Evolutionary conservation across 768 basidiomycete genomes (phyloP).

Genomic region (Kwoniella dejecticola): DNA sequence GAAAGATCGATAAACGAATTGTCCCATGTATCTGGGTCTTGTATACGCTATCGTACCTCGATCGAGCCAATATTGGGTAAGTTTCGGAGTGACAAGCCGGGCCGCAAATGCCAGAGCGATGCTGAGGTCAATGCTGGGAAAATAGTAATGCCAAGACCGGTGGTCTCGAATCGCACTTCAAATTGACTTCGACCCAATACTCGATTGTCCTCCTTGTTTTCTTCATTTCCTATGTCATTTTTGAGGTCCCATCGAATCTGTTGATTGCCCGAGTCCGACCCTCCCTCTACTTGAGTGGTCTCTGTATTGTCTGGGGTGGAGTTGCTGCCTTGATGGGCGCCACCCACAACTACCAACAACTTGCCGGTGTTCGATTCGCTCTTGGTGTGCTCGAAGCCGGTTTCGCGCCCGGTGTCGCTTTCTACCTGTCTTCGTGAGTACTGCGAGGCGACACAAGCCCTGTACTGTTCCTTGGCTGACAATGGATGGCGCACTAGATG

Average conservation of each 20-base stretch:
- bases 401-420: conserved; percentile 46
- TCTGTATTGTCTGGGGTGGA: conserved; percentile 53
- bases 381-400: conserved; percentile 46
- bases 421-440: conserved; percentile 45
- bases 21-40: conserved; percentile 45
- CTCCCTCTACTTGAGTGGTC: conserved; percentile 47
- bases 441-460: too few species aligned
- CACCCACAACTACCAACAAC: conserved; percentile 39
- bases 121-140: too few species aligned
- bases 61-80: conserved; percentile 52
- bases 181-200: conserved; percentile 51
- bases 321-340: conserved; percentile 53
- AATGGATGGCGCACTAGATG: conserved; percentile 6
- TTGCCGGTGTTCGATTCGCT: conserved; percentile 45
- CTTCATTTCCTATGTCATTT: conserved; percentile 43
- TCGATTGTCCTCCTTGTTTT: conserved; percentile 50
- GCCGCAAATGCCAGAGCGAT: neutral
- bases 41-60: conserved; percentile 47
- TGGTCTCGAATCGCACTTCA: conserved; percentile 50
- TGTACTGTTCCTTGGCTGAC: too few species aligned
- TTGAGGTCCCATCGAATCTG: conserved; percentile 51
- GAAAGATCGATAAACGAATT: conserved; percentile 46
- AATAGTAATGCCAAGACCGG: conserved; percentile 54
- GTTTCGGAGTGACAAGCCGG: conserved; percentile 1
- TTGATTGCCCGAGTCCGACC: conserved; percentile 49